These are phyloP conservation scores for Tylopilus plumbeoviolaceoides DNA, from an alignment of 768 basidiomycete genomes.

Conservation along the genomic window DNA sequence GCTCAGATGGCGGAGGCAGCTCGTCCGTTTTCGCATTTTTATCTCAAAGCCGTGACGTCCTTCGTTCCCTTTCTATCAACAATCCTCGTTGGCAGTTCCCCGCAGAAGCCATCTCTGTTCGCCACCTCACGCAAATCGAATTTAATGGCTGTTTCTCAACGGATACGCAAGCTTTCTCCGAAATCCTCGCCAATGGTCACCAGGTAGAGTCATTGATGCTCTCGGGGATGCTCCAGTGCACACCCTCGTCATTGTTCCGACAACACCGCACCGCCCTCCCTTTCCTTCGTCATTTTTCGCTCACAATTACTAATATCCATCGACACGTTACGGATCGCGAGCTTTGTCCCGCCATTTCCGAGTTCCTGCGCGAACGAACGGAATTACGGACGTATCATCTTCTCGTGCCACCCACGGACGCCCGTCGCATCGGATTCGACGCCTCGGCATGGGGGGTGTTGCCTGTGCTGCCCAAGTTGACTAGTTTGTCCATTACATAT, in stretches of 20 bases:
- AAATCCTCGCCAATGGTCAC: conserved; percentile 56
- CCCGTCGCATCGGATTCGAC: conserved; percentile 59
- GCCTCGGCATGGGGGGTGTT: conserved; percentile 70
- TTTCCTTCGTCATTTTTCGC: conserved; percentile 61
- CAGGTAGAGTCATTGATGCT: conserved; percentile 63
- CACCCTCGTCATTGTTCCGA: conserved; percentile 49
- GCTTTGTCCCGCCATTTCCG: conserved; percentile 64
- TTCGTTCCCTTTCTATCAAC: conserved; percentile 53
- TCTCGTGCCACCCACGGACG: conserved; percentile 40
- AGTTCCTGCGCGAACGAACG: conserved; percentile 56
- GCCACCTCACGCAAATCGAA: conserved; percentile 60
- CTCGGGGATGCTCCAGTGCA: conserved; percentile 50
- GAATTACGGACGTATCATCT: conserved; percentile 53
- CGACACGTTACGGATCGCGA: conserved; percentile 51
- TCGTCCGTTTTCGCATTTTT: conserved; percentile 44
- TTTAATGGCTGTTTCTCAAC: conserved; percentile 55
- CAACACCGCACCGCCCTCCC: conserved; percentile 42
- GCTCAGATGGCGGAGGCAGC: conserved; percentile 40
- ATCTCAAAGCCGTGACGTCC: conserved; percentile 45
- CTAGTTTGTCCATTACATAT: conserved; percentile 56
- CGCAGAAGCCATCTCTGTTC: conserved; percentile 46
- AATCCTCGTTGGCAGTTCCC: conserved; percentile 59
- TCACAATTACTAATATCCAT: conserved; percentile 43
- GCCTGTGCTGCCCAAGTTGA: conserved; percentile 50
- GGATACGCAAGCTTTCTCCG: conserved; percentile 49